Evolutionary conservation across 2,329 filamentous ascomycete genomes (phyloP).

Genomic region (Trichoderma oligosporum): DNA sequence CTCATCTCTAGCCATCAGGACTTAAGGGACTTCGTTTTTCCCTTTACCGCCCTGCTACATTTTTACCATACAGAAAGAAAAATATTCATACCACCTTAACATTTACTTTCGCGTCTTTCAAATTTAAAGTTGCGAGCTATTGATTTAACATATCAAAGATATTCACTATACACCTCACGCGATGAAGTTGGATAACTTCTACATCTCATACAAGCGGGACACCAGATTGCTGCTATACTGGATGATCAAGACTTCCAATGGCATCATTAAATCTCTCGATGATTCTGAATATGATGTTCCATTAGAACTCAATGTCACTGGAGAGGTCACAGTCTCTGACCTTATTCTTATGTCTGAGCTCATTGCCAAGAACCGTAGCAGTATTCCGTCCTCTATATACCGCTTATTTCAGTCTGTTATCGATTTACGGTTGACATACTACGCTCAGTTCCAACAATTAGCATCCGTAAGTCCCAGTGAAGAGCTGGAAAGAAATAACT

Average conservation of each 20-base stretch:
- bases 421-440: conserved; percentile 29
- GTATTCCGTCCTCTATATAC: conserved; percentile 35
- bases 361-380: conserved; percentile 35
- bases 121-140: neutral
- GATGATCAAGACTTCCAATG: conserved; percentile 39
- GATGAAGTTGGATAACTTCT: conserved; percentile 33
- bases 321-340: conserved; percentile 34
- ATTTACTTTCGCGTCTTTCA: neutral
- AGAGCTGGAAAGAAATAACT: conserved; percentile 38
- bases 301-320: conserved; percentile 35
- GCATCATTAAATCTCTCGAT: conserved; percentile 29
- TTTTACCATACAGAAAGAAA: too few species aligned
- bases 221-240: conserved; percentile 37
- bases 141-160: neutral
- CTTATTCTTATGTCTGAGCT: conserved; percentile 40
- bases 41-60: neutral
- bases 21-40: neutral
- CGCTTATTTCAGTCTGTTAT: conserved; percentile 39
- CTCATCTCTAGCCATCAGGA: neutral
- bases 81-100: neutral
- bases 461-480: conserved; percentile 32
- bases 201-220: conserved; percentile 40
- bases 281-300: conserved; percentile 19
- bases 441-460: conserved; percentile 33
- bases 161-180: conserved; percentile 31